Evolutionary conservation across 2,329 filamentous ascomycete genomes (phyloP), one percentile per base, ranked within the genome.

Genomic region (Gremmenia infestans): DNA sequence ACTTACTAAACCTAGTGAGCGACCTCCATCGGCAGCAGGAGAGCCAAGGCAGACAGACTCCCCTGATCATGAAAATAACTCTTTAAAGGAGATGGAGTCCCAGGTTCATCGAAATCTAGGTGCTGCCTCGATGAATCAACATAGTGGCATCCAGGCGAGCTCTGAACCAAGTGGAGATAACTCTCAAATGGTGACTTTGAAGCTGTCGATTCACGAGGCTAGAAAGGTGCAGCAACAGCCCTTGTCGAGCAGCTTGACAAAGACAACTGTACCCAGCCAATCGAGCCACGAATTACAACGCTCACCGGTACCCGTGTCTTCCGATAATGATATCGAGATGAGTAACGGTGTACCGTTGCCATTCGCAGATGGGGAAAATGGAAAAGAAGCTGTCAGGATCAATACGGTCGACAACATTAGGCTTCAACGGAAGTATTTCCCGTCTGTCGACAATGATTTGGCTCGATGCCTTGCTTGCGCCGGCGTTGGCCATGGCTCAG

Each of bases 391-490:
- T 14, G 7, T 35, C n/a, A 25, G 45, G n/a, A 14, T 25, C 22
- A 23, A 59, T 40, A 12, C 15, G 17, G 23, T 51, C 36, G 62
- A 49, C 8, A 56, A 63, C 8, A 12, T 55, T 4, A 28, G 65
- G 19, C 71, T 77, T 54, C 75, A 78, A 57, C 70, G 56, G 35
- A 64, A 58, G 51, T 85, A 83, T 57, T 80, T 80, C 2, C 76
- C 76, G 1, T 72, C 78, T 32, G 19, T 39, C 17, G 63, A 54
- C 9, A 48, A 49, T 4, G 61, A 68, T 49, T 69, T 61, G 23
- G 23, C 66, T 71, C 60, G 48, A 35, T 86, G 82, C 63, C 68
- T 82, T 52, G 71, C 74, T 37, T 86, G 82, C 60, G 78, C 77
- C 5, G 70, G 72, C 19, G 65, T 68, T 42, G 77, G 76, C 11